Base-by-base conservation (phyloP, 1,284 basidiomycete species). In the Ustilago lituana region DNA sequence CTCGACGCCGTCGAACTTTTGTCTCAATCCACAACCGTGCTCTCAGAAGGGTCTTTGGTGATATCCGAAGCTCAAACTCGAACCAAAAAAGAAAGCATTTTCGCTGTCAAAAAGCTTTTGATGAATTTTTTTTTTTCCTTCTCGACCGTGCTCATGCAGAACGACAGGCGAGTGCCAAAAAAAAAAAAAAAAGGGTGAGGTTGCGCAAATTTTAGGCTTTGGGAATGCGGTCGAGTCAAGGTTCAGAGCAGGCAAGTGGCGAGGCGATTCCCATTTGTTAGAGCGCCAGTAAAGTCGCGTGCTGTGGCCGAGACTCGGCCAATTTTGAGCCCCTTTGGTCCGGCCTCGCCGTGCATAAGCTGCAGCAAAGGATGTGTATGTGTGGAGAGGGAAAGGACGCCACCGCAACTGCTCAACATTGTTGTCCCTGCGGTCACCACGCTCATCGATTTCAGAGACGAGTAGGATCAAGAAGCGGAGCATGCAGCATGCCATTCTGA, bases 401-500 rank as follows among this genome's bases (percentile, higher is more conserved):
- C 48, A 40, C 48, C n/a, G n/a, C n/a, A n/a, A n/a, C n/a, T n/a
- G n/a, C n/a, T n/a, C n/a, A n/a, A n/a, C n/a, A n/a, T n/a, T n/a
- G n/a, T n/a, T n/a, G n/a, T n/a, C n/a, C n/a, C n/a, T n/a, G n/a
- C n/a, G n/a, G n/a, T n/a, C n/a, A n/a, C n/a, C n/a, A n/a, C n/a
- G n/a, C n/a, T n/a, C n/a, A n/a, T n/a, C n/a, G n/a, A n/a, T n/a
- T n/a, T n/a, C n/a, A n/a, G n/a, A n/a, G n/a, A n/a, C n/a, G n/a
- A n/a, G n/a, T n/a, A n/a, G n/a, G n/a, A n/a, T n/a, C n/a, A n/a
- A n/a, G n/a, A n/a, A n/a, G n/a, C n/a, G n/a, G 33, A 47, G 24
- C 22, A 59, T 66, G 64, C 53, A 55, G 47, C 50, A 68, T 68
- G 66, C 56, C 17, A 61, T 65, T 20, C 49, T 80, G 14, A 77